Conservation (phyloP, 2,329 filamentous ascomycete genomes). For the Diaporthe sp. region DNA sequence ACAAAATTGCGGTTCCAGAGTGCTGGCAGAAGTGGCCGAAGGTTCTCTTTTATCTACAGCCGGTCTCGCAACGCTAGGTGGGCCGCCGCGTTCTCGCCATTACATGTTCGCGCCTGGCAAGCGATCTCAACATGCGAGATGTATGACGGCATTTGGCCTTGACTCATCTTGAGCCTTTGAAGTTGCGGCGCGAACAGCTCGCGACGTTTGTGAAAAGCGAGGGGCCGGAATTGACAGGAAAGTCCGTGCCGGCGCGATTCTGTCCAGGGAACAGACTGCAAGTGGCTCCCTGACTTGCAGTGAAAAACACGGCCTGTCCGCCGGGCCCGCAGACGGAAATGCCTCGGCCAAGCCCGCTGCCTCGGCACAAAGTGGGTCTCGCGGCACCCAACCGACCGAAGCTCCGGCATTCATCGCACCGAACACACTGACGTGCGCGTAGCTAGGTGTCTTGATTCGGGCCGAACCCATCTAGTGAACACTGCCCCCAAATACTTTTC, state of each 20-base stretch:
- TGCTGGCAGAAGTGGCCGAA: neutral
- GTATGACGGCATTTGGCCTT: neutral
- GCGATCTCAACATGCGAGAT: neutral
- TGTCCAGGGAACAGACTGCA: neutral
- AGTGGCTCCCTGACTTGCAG: neutral
- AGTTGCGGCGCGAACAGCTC: neutral
- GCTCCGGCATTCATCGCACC: neutral
- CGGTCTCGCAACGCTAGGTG: neutral
- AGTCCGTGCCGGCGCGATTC: neutral
- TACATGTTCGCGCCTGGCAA: neutral
- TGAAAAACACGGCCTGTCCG: neutral
- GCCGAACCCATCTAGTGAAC: neutral
- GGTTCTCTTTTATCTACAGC: neutral
- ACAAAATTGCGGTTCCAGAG: neutral
- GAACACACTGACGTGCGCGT: neutral
- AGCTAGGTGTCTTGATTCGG: neutral
- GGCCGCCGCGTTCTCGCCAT: constrained; percentile 11
- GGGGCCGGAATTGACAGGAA: neutral
- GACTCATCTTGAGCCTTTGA: neutral
- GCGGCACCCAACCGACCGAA: neutral
- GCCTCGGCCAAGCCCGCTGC: constrained; percentile 21
- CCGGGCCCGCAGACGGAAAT: neutral
- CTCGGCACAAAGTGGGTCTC: constrained; percentile 18
- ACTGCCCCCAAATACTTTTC: neutral
- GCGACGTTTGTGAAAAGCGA: constrained; percentile 1